Conservation (phyloP, 2,329 filamentous ascomycete species). For the Volutella citrinella region DNA sequence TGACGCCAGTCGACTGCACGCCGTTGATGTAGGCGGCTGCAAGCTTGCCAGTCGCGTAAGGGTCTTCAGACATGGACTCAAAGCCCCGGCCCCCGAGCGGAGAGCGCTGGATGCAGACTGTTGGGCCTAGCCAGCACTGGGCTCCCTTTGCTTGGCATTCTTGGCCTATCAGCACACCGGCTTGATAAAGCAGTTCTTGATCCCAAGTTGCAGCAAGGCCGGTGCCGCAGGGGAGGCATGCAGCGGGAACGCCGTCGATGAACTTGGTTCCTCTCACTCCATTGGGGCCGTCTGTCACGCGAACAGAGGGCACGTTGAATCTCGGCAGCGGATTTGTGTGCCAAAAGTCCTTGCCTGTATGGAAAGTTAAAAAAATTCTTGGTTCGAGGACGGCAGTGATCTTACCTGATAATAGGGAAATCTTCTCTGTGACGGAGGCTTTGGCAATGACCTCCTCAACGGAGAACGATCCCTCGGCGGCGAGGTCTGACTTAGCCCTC, state of each 20-base stretch:
- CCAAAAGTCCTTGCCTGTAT: constrained; percentile 8
- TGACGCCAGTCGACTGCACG: background rate
- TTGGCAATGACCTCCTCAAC: constrained; percentile 6
- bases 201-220: constrained; percentile 14
- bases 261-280: constrained; percentile 14
- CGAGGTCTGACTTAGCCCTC: background rate
- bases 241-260: constrained; percentile 8
- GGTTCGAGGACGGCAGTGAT: background rate
- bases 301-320: constrained; percentile 7
- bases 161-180: constrained; percentile 7
- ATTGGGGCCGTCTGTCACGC: constrained; percentile 20
- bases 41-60: constrained; percentile 1
- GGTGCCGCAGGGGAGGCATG: constrained; percentile 12
- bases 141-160: constrained; percentile 9
- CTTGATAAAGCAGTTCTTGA: constrained; percentile 4
- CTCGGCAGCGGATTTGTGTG: constrained; percentile 5
- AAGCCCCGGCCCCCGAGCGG: constrained; percentile 5
- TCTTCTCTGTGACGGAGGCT: constrained; percentile 6
- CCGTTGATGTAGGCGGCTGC: constrained; percentile 4
- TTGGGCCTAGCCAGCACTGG: constrained; percentile 6
- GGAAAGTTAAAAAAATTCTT: background rate
- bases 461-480: background rate
- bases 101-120: constrained; percentile 4
- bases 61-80: constrained; percentile 8
- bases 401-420: constrained; percentile 5